phyloP scores from a whole-genome alignment of 305 asterid species.

The Andrographis paniculata region DNA sequence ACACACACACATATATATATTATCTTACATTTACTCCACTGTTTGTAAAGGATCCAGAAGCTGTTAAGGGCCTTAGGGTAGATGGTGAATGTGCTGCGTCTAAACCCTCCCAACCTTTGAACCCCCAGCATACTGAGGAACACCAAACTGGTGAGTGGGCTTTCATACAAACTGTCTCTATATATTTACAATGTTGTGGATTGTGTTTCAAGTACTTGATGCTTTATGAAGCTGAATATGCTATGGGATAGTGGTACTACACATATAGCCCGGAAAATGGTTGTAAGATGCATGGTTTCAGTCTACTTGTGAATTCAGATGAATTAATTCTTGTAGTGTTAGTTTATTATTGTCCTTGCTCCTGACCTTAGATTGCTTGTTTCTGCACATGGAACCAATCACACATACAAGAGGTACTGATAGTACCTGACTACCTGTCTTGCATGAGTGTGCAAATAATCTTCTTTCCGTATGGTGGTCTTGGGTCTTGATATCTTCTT shows the following conservation, averaged over 20 bases:
- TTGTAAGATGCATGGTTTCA: not conserved
- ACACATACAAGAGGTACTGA: no score
- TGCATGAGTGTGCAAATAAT: constrained; percentile 5
- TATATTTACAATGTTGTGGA: constrained; percentile 8
- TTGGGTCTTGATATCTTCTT: constrained; percentile 13
- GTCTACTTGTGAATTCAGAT: not conserved
- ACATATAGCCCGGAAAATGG: not conserved
- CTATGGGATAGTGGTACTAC: not conserved
- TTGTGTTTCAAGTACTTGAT: not conserved
- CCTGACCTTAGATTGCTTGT: not conserved
- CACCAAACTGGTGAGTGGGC: constrained; percentile 29
- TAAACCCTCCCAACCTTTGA: constrained; percentile 13
- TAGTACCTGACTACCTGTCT: constrained; percentile 3
- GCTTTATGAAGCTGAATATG: not conserved
- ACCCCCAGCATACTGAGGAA: constrained; percentile 27
- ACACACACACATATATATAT: no score
- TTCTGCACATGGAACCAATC: not conserved
- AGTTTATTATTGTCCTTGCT: constrained; percentile 4
- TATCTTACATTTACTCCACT: not conserved
- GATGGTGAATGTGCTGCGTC: constrained; percentile 34
- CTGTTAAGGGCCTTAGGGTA: constrained; percentile 25
- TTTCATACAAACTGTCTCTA: constrained; percentile 5
- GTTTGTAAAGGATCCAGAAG: constrained; percentile 31
- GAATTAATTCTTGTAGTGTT: no score
- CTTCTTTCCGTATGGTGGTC: constrained; percentile 5